Evolutionary conservation across 108 stramenopile species (phyloP).

Genomic region (Bacterosira constricta): DNA sequence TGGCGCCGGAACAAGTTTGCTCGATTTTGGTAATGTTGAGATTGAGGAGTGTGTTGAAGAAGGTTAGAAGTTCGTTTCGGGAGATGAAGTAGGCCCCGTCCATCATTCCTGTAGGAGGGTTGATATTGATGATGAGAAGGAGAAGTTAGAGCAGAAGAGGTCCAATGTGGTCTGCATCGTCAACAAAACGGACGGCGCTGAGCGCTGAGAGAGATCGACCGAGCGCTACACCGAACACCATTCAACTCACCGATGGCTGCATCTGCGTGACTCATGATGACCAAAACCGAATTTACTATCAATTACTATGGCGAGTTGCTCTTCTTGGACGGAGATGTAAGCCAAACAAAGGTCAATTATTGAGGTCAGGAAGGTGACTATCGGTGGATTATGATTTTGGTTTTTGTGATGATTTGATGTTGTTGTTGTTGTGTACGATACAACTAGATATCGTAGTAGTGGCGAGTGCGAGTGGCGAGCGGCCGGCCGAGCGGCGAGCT

Average conservation of each 20-base stretch:
- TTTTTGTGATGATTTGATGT: too few relatives aligned
- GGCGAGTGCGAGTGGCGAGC: too few relatives aligned
- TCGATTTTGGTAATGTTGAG: constrained; percentile 95
- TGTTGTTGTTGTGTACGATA: too few relatives aligned
- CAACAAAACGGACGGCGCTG: too few relatives aligned
- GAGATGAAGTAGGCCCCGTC: constrained; percentile 98
- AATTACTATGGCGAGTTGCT: too few relatives aligned
- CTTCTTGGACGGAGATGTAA: too few relatives aligned
- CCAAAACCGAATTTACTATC: background rate
- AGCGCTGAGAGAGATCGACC: background rate
- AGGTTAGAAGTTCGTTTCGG: constrained; percentile 91
- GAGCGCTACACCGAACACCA: background rate
- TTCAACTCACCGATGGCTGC: constrained; percentile 45
- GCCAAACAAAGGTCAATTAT: too few relatives aligned
- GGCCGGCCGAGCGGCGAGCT: too few relatives aligned
- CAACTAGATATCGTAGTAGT: too few relatives aligned
- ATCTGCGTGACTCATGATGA: constrained; percentile 37
- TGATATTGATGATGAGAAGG: background rate
- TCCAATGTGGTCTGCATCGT: too few relatives aligned
- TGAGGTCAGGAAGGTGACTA: too few relatives aligned
- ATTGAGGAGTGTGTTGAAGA: constrained; percentile 91
- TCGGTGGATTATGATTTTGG: too few relatives aligned
- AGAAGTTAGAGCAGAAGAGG: background rate
- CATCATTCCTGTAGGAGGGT: constrained; percentile 88
- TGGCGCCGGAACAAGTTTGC: constrained; percentile 96